phyloP scores from a whole-genome alignment of 2,329 filamentous ascomycete species.

The Blastomyces percursus region DNA sequence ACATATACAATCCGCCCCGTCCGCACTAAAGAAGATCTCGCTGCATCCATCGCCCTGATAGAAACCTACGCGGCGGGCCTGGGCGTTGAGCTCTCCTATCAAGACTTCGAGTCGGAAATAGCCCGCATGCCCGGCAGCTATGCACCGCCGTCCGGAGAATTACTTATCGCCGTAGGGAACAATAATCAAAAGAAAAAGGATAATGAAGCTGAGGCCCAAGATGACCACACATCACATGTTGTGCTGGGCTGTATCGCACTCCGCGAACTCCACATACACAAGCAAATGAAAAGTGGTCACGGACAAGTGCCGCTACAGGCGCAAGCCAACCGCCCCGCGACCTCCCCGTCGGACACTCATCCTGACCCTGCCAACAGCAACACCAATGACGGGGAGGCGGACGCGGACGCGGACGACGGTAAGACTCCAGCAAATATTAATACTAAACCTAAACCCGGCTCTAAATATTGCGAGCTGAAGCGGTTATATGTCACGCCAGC shows the following conservation, averaged over 20 bases:
- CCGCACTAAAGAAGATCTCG: constrained; percentile 8
- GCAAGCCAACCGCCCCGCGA: neutral
- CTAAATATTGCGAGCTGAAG: constrained; percentile 44
- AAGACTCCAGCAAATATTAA: constrained; percentile 4
- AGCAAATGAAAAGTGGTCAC: neutral
- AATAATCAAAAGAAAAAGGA: neutral
- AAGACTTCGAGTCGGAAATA: constrained; percentile 45
- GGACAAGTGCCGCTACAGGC: neutral
- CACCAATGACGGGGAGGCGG: too few species aligned
- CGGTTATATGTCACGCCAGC: constrained; percentile 43
- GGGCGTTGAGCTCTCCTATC: constrained; percentile 46
- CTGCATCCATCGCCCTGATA: constrained; percentile 24
- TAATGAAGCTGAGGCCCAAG: constrained; percentile 5
- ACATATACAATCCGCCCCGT: constrained; percentile 8
- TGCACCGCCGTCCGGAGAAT: constrained; percentile 16
- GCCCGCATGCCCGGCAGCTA: constrained; percentile 46
- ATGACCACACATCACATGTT: constrained; percentile 4
- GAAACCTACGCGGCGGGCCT: constrained; percentile 36
- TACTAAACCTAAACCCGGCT: neutral
- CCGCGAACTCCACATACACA: constrained; percentile 21
- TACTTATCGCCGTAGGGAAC: constrained; percentile 9
- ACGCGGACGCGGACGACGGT: neutral
- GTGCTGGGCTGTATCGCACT: constrained; percentile 43
- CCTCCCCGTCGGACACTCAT: too few species aligned
- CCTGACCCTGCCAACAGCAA: neutral